These are phyloP conservation scores for Cryptosporidium canis DNA, from an alignment of 169 alveolate species.

Conservation along the genomic window DNA sequence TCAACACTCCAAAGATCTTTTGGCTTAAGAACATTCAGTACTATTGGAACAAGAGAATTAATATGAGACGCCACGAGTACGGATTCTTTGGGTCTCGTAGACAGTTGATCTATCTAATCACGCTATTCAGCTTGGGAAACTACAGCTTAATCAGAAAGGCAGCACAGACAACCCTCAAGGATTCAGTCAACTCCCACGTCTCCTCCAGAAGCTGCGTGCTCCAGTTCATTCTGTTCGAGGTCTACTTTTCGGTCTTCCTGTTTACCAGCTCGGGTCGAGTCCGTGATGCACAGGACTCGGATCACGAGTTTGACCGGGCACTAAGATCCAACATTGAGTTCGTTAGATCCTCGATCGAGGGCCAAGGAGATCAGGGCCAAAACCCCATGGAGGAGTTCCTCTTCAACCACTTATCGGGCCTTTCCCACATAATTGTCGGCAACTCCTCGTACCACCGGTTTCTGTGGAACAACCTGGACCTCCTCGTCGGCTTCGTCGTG, in stretches of 20 bases:
- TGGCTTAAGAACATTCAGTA: constrained; percentile 59
- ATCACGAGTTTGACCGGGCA: not conserved
- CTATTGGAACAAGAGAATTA: constrained; percentile 62
- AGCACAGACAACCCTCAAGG: constrained; percentile 44
- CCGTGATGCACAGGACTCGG: not conserved
- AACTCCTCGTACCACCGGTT: not conserved
- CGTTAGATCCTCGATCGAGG: not conserved
- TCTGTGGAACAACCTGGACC: constrained; percentile 28
- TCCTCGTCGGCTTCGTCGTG: not conserved
- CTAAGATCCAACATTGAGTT: not conserved
- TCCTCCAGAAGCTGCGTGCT: constrained; percentile 17
- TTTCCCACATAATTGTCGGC: constrained; percentile 5
- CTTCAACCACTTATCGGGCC: constrained; percentile 26
- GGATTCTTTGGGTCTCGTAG: constrained; percentile 25
- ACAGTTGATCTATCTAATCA: constrained; percentile 8
- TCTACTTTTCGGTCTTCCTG: not conserved
- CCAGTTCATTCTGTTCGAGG: constrained; percentile 38
- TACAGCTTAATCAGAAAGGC: constrained; percentile 28
- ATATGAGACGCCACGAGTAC: constrained; percentile 33
- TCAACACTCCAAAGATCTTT: constrained; percentile 19
- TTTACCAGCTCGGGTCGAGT: not conserved
- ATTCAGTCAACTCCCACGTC: constrained; percentile 40
- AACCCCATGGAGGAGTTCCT: constrained; percentile 23
- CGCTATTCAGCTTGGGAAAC: constrained; percentile 38
- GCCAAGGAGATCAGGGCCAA: not conserved